These are phyloP conservation scores for Zarea fungicola DNA, from an alignment of 2,329 filamentous ascomycete species.

Conservation along the genomic window DNA sequence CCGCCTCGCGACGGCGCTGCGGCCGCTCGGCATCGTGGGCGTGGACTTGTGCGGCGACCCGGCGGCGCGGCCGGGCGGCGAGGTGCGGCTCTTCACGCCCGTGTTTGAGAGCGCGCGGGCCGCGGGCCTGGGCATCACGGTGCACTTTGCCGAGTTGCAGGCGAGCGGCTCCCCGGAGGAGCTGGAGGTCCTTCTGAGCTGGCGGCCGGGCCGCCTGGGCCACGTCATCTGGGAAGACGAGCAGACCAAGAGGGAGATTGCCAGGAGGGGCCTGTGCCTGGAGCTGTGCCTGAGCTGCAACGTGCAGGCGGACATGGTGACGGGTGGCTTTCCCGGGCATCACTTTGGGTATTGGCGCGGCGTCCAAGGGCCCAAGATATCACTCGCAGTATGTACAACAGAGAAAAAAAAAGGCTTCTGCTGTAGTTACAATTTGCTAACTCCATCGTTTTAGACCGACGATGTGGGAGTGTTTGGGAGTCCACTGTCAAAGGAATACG, in stretches of 20 bases:
- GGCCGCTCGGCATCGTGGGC: constrained; percentile 56
- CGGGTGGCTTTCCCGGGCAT: constrained; percentile 61
- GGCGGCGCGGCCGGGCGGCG: constrained; percentile 41
- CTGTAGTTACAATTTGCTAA: background rate
- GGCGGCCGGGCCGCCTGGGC: constrained; percentile 63
- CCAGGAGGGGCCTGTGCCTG: constrained; percentile 52
- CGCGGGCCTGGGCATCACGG: constrained; percentile 56
- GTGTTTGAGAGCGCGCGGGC: constrained; percentile 54
- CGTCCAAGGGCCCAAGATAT: constrained; percentile 53
- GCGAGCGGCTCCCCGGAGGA: constrained; percentile 54
- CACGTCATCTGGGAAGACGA: constrained; percentile 73
- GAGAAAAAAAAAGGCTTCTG: background rate
- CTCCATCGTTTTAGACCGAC: too few relatives aligned
- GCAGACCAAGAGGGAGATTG: constrained; percentile 50
- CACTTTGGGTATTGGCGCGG: constrained; percentile 72
- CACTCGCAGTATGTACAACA: constrained; percentile 57
- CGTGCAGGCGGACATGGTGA: constrained; percentile 68
- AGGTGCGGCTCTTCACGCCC: constrained; percentile 53
- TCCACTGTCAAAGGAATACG: constrained; percentile 70
- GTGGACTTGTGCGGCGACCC: constrained; percentile 79
- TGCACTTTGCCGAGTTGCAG: constrained; percentile 73
- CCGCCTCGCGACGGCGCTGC: constrained; percentile 54
- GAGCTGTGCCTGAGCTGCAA: constrained; percentile 80
- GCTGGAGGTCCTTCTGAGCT: constrained; percentile 58
- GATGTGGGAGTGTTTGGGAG: constrained; percentile 80